Evolutionary conservation across 371 early-diverging fungal genomes (phyloP).

Genomic region (Amoeboaphelidium protococcarum): DNA sequence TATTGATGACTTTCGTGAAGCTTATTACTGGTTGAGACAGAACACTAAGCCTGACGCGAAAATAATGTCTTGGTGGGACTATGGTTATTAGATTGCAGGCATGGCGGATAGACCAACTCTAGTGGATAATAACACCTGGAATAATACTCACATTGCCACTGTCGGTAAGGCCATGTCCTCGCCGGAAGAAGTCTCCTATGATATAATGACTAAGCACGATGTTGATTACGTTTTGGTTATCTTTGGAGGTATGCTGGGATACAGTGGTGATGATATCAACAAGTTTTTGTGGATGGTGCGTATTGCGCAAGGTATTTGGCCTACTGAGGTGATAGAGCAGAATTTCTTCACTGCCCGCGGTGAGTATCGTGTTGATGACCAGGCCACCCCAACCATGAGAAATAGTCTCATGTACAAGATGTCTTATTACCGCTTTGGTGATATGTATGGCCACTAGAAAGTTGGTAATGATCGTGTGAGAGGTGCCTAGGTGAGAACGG

Average conservation of each 20-base stretch:
- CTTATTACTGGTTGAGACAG: conserved; percentile 93
- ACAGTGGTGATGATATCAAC: conserved; percentile 97
- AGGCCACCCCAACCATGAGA: conserved; percentile 65
- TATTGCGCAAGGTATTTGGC: conserved; percentile 89
- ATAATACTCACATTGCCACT: conserved; percentile 97
- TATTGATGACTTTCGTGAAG: conserved; percentile 98
- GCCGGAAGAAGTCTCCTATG: conserved; percentile 66
- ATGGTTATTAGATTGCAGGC: conserved; percentile 98
- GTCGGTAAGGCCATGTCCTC: conserved; percentile 86
- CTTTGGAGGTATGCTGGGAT: conserved; percentile 83
- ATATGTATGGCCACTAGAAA: conserved; percentile 48
- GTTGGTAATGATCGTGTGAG: conserved; percentile 62
- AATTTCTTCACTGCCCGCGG: conserved; percentile 65
- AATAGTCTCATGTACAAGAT: conserved; percentile 85
- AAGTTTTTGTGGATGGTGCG: conserved; percentile 98
- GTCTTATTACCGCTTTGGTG: conserved; percentile 76
- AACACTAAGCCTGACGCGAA: conserved; percentile 79
- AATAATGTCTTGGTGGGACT: conserved; percentile 99
- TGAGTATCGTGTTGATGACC: conserved; percentile 74
- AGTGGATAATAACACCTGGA: conserved; percentile 99
- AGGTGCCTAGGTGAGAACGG: conserved; percentile 35
- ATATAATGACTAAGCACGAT: conserved; percentile 64
- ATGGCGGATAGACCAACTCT: conserved; percentile 89
- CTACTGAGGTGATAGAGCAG: conserved; percentile 61
- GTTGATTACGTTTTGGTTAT: conserved; percentile 88